A percentile compares a stretch with the other conserved stretches of the same genome.
Conservation (phyloP, 352 stramenopile species). For the Phytopythium boreale region DNA sequence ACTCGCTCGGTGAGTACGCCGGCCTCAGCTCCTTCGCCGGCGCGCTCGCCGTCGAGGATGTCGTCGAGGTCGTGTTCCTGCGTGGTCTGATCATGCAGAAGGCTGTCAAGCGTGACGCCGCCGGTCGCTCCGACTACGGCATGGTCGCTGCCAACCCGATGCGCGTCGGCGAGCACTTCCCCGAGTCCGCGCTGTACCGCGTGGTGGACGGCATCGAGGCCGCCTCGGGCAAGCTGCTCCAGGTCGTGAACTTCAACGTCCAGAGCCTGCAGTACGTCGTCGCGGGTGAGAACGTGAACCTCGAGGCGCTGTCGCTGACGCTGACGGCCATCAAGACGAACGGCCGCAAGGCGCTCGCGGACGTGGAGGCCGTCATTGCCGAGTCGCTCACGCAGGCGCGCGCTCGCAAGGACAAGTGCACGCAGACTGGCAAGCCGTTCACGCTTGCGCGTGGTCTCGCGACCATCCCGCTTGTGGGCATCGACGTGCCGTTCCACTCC, state of each 20-base stretch:
- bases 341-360: slow-evolving; percentile 40
- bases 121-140: slow-evolving; percentile 77
- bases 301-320: slow-evolving; percentile 72
- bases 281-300: slow-evolving; percentile 75
- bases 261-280: slow-evolving; percentile 84
- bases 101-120: slow-evolving; percentile 49
- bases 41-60: slow-evolving; percentile 62
- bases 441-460: slow-evolving; percentile 56
- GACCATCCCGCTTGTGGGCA: slow-evolving; percentile 86
- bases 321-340: slow-evolving; percentile 48
- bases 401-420: slow-evolving; percentile 56
- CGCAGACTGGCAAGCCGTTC: slow-evolving; percentile 54
- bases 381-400: slow-evolving; percentile 56
- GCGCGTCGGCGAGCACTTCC: slow-evolving; percentile 69
- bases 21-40: slow-evolving; percentile 76
- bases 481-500: slow-evolving; percentile 91
- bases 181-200: slow-evolving; percentile 61
- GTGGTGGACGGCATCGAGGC: slow-evolving; percentile 64
- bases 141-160: slow-evolving; percentile 87
- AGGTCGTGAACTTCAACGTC: slow-evolving; percentile 90
- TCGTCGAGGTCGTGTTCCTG: slow-evolving; percentile 84
- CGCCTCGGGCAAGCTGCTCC: slow-evolving; percentile 65
- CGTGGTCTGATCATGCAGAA: slow-evolving; percentile 70
- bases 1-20: slow-evolving; percentile 89
- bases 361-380: slow-evolving; percentile 47